Evolutionary conservation across 768 basidiomycete species (phyloP).

Genomic region (Russula virescens): DNA sequence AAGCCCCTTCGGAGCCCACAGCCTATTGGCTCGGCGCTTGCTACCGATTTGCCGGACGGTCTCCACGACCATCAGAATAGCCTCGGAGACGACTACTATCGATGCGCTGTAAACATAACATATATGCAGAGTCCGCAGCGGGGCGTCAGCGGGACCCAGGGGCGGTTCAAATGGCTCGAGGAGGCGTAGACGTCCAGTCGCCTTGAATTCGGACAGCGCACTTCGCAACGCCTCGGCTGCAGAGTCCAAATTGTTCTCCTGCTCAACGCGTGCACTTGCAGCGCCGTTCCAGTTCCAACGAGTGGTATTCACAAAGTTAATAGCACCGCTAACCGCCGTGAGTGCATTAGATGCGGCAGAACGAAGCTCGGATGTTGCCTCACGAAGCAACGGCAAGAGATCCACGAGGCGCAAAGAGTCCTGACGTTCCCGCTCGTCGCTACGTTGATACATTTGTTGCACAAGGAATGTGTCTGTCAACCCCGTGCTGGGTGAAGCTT

Average conservation of each 20-base stretch:
- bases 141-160: conserved; percentile 30
- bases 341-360: conserved; percentile 30
- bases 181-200: conserved; percentile 33
- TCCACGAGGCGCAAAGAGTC: conserved; percentile 32
- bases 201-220: conserved; percentile 32
- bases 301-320: conserved; percentile 34
- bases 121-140: conserved; percentile 41
- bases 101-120: conserved; percentile 47
- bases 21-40: conserved; percentile 35
- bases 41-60: conserved; percentile 34
- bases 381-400: conserved; percentile 33
- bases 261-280: conserved; percentile 23
- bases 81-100: conserved; percentile 36
- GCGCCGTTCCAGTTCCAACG: conserved; percentile 29
- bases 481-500: conserved; percentile 12
- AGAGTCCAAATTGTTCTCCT: conserved; percentile 26
- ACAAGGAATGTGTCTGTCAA: conserved; percentile 36
- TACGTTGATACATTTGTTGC: conserved; percentile 30
- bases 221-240: conserved; percentile 27
- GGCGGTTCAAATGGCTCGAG: conserved; percentile 40
- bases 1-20: conserved; percentile 50
- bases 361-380: conserved; percentile 34
- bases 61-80: conserved; percentile 35
- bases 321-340: conserved; percentile 25
- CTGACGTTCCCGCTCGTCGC: conserved; percentile 29